These are phyloP conservation scores for Lepiota subincarnata DNA, from an alignment of 768 basidiomycete species.

Conservation along the genomic window DNA sequence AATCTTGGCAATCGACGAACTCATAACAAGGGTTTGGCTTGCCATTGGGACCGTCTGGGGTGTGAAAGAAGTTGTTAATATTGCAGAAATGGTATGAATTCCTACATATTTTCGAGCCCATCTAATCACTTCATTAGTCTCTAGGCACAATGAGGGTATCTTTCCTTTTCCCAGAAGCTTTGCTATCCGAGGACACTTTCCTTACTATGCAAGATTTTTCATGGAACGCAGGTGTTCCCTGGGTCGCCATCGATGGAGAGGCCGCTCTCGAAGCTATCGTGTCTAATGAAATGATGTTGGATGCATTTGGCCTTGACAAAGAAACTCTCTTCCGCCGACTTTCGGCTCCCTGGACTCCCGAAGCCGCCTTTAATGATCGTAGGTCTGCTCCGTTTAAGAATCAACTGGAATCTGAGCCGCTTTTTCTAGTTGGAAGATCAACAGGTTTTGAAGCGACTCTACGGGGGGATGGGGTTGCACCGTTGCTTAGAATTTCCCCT, in stretches of 20 bases:
- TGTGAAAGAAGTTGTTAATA: slow-evolving; percentile 44
- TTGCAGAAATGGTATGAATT: slow-evolving; percentile 52
- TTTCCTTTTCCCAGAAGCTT: slow-evolving; percentile 1
- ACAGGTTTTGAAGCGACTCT: slow-evolving; percentile 48
- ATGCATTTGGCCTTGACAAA: slow-evolving; percentile 60
- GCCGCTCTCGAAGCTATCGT: slow-evolving; percentile 54
- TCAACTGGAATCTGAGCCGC: neutral
- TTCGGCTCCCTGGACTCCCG: slow-evolving; percentile 64
- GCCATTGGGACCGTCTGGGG: slow-evolving; percentile 71
- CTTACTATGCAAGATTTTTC: slow-evolving; percentile 11
- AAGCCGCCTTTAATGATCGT: slow-evolving; percentile 75
- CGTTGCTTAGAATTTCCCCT: slow-evolving; percentile 77
- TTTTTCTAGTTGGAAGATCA: slow-evolving; percentile 40
- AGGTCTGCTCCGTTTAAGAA: slow-evolving; percentile 24
- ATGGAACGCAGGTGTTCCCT: slow-evolving; percentile 8
- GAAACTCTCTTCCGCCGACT: slow-evolving; percentile 52
- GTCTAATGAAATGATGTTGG: slow-evolving; percentile 49
- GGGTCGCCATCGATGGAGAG: slow-evolving; percentile 15
- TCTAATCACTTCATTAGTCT: slow-evolving; percentile 13
- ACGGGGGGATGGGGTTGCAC: slow-evolving; percentile 66
- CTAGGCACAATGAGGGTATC: slow-evolving; percentile 8
- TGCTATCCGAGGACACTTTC: slow-evolving; percentile 9
- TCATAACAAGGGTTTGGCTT: slow-evolving; percentile 64
- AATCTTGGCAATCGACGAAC: slow-evolving; percentile 52
- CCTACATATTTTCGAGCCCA: slow-evolving; percentile 6